A percentile compares a stretch with the other conserved stretches of the same genome.
Conservation (phyloP, 140 eudicot species). For the Erigeron philadelphicus region DNA sequence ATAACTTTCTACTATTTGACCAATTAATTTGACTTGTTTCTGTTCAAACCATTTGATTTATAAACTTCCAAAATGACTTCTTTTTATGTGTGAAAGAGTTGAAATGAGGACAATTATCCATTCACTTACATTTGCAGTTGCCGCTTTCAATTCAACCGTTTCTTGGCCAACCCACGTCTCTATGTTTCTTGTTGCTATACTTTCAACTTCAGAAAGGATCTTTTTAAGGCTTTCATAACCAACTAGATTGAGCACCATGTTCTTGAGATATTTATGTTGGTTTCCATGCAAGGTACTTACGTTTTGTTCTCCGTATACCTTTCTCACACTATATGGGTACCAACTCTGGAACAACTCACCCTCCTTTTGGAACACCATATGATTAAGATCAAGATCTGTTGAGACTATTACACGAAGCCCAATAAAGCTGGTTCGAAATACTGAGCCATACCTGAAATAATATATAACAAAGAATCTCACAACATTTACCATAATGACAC, state of each 20-base stretch:
- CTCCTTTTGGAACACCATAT: slow-evolving; percentile 68
- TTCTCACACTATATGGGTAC: slow-evolving; percentile 62
- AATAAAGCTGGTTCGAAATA: slow-evolving; percentile 67
- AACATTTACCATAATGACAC: background rate
- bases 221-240: slow-evolving; percentile 66
- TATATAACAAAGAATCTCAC: slow-evolving; percentile 3
- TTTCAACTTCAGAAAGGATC: slow-evolving; percentile 64
- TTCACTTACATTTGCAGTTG: slow-evolving; percentile 55
- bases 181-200: slow-evolving; percentile 36
- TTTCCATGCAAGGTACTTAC: slow-evolving; percentile 62
- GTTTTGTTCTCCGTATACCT: slow-evolving; percentile 60
- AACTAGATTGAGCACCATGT: slow-evolving; percentile 57
- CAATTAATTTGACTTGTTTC: background rate
- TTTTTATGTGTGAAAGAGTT: background rate
- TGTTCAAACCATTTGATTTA: background rate
- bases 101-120: background rate
- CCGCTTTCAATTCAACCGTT: slow-evolving; percentile 50
- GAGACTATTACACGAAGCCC: slow-evolving; percentile 65
- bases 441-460: slow-evolving; percentile 58
- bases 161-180: slow-evolving; percentile 43
- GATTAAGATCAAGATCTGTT: slow-evolving; percentile 56
- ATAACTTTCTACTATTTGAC: background rate
- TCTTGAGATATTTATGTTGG: slow-evolving; percentile 75
- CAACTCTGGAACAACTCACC: slow-evolving; percentile 57
- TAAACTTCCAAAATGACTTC: background rate